phyloP scores from a whole-genome alignment of 192 early-diverging fungal genomes.

The Linnemannia elongata region DNA sequence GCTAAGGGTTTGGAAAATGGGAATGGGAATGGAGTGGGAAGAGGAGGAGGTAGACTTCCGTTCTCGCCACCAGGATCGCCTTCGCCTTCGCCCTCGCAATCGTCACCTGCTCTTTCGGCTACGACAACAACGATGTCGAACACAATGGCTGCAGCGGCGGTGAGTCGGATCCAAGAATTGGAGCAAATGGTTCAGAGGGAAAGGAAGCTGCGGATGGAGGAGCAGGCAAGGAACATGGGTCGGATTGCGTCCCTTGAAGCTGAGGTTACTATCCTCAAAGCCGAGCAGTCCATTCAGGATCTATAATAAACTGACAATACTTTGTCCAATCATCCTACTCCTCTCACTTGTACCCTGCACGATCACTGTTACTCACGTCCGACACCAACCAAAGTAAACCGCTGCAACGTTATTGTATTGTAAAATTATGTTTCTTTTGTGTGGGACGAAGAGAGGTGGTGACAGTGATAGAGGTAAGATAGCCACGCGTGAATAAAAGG shows the following conservation, averaged over 20 bases:
- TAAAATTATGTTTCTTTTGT: no score
- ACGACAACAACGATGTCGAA: neutral
- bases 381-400: no score
- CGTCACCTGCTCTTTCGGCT: neutral
- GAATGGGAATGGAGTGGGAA: neutral
- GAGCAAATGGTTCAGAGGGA: conserved; percentile 29
- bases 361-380: no score
- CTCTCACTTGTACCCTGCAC: no score
- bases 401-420: no score
- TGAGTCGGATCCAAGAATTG: conserved; percentile 29
- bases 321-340: no score
- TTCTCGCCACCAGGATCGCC: neutral
- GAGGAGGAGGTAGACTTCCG: neutral
- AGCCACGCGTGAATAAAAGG: no score
- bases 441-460: no score
- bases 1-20: neutral
- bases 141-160: neutral
- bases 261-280: conserved; percentile 55
- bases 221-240: conserved; percentile 26
- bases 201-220: conserved; percentile 25
- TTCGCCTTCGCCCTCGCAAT: neutral
- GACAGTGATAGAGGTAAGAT: no score
- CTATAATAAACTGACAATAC: no score
- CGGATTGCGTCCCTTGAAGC: conserved; percentile 52
- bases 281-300: conserved; percentile 36